Base-by-base conservation (phyloP, 495 filamentous ascomycete species). In the Trichoderma parareesei region DNA sequence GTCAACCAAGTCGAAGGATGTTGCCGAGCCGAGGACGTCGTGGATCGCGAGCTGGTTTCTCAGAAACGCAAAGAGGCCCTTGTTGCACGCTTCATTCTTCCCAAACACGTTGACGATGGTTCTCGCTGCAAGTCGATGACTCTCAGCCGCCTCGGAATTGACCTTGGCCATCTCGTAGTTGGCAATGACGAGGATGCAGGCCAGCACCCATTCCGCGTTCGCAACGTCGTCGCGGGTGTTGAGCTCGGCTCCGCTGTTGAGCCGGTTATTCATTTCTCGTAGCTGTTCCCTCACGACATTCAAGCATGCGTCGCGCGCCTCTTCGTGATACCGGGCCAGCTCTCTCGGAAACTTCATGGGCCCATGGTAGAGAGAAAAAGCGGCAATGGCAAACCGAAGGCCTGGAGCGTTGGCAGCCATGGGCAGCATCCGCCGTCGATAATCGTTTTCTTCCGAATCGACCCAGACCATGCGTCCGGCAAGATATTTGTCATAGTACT, bases 21-120 rank as follows among this genome's bases (percentile, higher is more conserved):
- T 57, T 10, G 20, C 20, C 8, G 53, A 57, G 20, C 53, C 53
- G 4, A 57, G 27, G 16, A 57, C 53, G 13, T 57, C 53, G 37
- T 57, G 53, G 53, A 57, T 57, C 3, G 53, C 53, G 53, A 57
- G 53, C 53, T 57, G 53, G 27, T 57, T 57, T 7, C 53, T 57
- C 27, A 57, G 27, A 57, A 57, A 57, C 53, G 53, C 53, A 57
- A 57, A 57, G 4, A 57, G 33, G 53, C 53, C 53, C 53, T 57
- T 57, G 53, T 35, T 57, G 18, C 53, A 57, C 11, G 20, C 27
- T 37, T 57, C 53, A 9, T 57, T 35, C 27, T 57, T 20, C 27
- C 53, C 53, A 57, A 57, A 57, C 7, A 57, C 27, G 27, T 57
- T 57, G 53, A 57, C 53, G 5, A 57, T 57, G 20, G 20, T 57